Evolutionary conservation across 257 asterid genomes (phyloP).

Genomic region (Nicotiana paniculata): DNA sequence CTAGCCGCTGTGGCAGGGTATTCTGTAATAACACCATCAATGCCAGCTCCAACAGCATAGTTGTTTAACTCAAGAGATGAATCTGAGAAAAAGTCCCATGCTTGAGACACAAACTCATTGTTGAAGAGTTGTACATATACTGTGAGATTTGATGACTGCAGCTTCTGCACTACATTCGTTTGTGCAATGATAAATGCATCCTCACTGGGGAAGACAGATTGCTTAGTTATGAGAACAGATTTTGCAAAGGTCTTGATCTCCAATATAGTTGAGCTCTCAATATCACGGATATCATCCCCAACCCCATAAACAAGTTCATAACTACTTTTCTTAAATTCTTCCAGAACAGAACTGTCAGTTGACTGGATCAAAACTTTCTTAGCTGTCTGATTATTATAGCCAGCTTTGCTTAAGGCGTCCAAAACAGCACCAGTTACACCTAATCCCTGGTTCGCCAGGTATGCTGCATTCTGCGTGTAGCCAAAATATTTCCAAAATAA

Average conservation of each 20-base stretch:
- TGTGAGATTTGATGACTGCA: constrained; percentile 38
- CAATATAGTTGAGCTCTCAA: constrained; percentile 49
- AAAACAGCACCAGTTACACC: constrained; percentile 57
- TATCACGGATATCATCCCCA: constrained; percentile 43
- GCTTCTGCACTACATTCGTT: constrained; percentile 49
- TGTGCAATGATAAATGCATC: constrained; percentile 19
- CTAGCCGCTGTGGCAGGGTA: constrained; percentile 69
- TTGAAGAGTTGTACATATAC: constrained; percentile 55
- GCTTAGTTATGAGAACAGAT: constrained; percentile 53
- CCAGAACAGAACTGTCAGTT: constrained; percentile 56
- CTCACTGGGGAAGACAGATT: constrained; percentile 42
- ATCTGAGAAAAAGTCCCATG: constrained; percentile 88
- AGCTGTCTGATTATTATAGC: constrained; percentile 40
- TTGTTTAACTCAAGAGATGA: constrained; percentile 62
- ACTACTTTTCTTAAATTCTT: constrained; percentile 32
- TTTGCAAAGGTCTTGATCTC: constrained; percentile 56
- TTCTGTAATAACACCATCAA: constrained; percentile 55
- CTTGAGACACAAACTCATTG: constrained; percentile 76
- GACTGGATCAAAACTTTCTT: constrained; percentile 63
- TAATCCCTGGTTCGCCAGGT: constrained; percentile 64
- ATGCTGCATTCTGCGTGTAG: constrained; percentile 62
- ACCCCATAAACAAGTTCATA: constrained; percentile 69
- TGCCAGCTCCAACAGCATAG: constrained; percentile 8
- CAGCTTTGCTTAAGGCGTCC: constrained; percentile 42
- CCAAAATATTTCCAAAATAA: constrained; percentile 1